A percentile compares a stretch with the other conserved stretches of the same genome.
phyloP scores from a whole-genome alignment of 148 eudicot genomes.

The Fagopyrum homotropicum region DNA sequence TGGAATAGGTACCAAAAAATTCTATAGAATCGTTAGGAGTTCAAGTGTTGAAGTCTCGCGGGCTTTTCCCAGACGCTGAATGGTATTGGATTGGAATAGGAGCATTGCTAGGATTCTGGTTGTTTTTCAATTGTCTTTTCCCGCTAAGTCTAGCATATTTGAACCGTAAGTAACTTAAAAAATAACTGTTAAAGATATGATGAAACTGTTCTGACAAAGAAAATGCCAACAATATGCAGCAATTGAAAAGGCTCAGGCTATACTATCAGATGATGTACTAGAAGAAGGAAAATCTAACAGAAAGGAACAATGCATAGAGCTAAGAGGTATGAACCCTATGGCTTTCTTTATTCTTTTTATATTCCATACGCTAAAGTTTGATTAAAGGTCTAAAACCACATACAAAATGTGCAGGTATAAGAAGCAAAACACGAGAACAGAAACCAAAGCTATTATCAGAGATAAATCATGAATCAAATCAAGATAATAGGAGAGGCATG shows the following conservation, averaged over 20 bases:
- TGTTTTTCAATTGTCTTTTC: slow-evolving; percentile 32
- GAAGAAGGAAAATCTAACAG: background rate
- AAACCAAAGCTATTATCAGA: too few relatives aligned
- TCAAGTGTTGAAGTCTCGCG: slow-evolving; percentile 23
- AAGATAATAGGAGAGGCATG: slow-evolving; percentile 4
- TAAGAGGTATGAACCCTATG: background rate
- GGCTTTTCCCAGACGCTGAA: slow-evolving; percentile 24
- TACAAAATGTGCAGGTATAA: background rate
- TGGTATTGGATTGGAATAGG: slow-evolving; percentile 47
- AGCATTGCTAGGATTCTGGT: slow-evolving; percentile 28
- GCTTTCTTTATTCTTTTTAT: background rate
- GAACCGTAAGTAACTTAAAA: slow-evolving; percentile 3
- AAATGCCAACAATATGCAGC: slow-evolving; percentile 19
- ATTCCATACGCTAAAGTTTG: background rate
- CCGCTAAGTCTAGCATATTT: slow-evolving; percentile 27
- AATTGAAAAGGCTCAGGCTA: slow-evolving; percentile 27
- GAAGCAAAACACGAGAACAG: background rate
- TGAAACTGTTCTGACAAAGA: background rate
- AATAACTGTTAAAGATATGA: too few relatives aligned
- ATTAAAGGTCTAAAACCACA: background rate
- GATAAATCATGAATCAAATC: background rate
- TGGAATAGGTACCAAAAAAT: slow-evolving; percentile 14
- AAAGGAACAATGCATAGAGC: background rate
- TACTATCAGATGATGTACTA: background rate
- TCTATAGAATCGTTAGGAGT: slow-evolving; percentile 30